These are phyloP conservation scores for Nannizziopsis arthrosporioides DNA, from an alignment of 2,329 filamentous ascomycete genomes.

Conservation along the genomic window DNA sequence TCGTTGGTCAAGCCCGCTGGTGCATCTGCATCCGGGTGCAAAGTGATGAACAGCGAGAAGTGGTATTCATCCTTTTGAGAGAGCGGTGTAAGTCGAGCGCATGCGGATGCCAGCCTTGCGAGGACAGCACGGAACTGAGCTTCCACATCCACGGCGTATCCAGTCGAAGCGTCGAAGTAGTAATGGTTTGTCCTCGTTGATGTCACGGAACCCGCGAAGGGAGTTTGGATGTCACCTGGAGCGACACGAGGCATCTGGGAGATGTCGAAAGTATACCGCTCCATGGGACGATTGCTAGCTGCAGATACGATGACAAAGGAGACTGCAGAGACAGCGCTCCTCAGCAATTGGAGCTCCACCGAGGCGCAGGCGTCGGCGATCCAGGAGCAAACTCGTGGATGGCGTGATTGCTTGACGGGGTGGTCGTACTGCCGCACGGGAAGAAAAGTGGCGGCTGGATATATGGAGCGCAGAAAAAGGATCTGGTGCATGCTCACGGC, in stretches of 20 bases:
- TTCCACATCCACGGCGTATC: constrained; percentile 32
- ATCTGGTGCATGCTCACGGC: constrained; percentile 75
- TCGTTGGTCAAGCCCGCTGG: constrained; percentile 37
- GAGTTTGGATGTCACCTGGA: constrained; percentile 38
- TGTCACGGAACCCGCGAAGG: constrained; percentile 33
- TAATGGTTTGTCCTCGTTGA: not conserved
- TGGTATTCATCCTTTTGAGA: constrained; percentile 38
- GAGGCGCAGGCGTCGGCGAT: constrained; percentile 68
- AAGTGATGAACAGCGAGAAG: constrained; percentile 40
- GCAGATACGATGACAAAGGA: constrained; percentile 46
- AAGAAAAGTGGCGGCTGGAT: constrained; percentile 66
- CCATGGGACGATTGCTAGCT: constrained; percentile 42
- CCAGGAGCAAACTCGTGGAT: constrained; percentile 77
- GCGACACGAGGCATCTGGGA: constrained; percentile 43
- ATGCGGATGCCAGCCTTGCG: constrained; percentile 34
- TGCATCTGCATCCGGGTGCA: constrained; percentile 36
- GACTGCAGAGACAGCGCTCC: constrained; percentile 44
- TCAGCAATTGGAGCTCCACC: constrained; percentile 57
- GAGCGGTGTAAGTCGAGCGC: constrained; percentile 33
- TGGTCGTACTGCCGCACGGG: constrained; percentile 71
- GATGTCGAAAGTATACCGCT: constrained; percentile 52
- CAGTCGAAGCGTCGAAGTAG: constrained; percentile 7
- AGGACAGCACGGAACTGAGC: constrained; percentile 40
- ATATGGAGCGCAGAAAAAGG: constrained; percentile 69
- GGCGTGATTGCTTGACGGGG: constrained; percentile 71